phyloP scores from a whole-genome alignment of 164 flowering plant species.

The Akebia trifoliata region DNA sequence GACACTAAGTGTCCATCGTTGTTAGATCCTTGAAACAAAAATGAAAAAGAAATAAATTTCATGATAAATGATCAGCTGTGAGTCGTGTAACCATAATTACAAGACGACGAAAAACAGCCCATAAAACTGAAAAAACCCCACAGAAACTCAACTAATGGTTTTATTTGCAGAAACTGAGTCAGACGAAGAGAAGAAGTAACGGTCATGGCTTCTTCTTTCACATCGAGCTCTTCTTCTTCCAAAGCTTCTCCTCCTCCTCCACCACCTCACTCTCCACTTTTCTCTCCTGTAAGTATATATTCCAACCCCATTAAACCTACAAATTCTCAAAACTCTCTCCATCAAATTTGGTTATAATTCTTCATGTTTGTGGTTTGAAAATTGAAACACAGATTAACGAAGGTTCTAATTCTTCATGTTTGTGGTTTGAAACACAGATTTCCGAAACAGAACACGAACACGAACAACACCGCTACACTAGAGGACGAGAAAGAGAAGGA shows the following conservation, averaged over 20 bases:
- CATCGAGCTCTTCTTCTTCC: not conserved
- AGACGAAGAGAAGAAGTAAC: too few relatives aligned
- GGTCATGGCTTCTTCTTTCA: too few relatives aligned
- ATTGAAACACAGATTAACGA: not conserved
- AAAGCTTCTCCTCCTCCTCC: slow-evolving; percentile 29
- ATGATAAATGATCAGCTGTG: slow-evolving; percentile 9
- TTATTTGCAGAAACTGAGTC: too few relatives aligned
- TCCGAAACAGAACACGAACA: slow-evolving; percentile 30
- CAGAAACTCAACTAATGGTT: too few relatives aligned
- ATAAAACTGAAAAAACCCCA: slow-evolving; percentile 9
- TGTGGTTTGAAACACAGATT: slow-evolving; percentile 38
- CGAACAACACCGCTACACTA: slow-evolving; percentile 4
- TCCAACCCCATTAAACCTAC: not conserved
- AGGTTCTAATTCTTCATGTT: not conserved
- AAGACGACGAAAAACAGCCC: slow-evolving; percentile 20
- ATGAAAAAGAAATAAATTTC: not conserved
- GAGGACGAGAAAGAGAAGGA: slow-evolving; percentile 6
- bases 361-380: not conserved
- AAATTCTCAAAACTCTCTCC: not conserved
- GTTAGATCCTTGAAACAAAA: too few relatives aligned
- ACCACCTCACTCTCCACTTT: slow-evolving; percentile 37
- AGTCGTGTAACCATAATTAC: slow-evolving; percentile 16
- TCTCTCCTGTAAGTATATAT: slow-evolving; percentile 51
- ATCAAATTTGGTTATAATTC: not conserved
- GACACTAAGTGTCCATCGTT: too few relatives aligned